Conservation (phyloP, 257 asterid species). For the Penstemon eatonii region DNA sequence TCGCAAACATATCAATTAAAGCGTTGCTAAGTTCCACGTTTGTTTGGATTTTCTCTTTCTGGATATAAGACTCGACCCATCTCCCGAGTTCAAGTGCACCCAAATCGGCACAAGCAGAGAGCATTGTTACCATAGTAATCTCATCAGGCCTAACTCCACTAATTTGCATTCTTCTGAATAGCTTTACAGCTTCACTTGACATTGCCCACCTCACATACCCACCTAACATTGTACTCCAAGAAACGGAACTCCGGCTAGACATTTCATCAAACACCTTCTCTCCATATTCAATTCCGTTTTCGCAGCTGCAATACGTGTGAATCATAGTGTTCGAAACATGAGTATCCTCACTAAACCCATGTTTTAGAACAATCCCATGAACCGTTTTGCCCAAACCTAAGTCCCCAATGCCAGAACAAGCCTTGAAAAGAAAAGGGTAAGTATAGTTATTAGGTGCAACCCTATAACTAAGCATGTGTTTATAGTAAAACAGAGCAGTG, state of each 20-base stretch:
- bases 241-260: constrained; percentile 43
- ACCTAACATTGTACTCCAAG: constrained; percentile 77
- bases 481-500: constrained; percentile 43
- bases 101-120: constrained; percentile 72
- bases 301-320: constrained; percentile 62
- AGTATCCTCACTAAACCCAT: constrained; percentile 51
- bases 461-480: constrained; percentile 44
- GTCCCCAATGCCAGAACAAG: constrained; percentile 69
- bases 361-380: constrained; percentile 57
- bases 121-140: constrained; percentile 62
- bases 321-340: constrained; percentile 65
- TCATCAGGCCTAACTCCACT: constrained; percentile 62
- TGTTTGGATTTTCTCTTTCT: constrained; percentile 52
- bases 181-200: constrained; percentile 51
- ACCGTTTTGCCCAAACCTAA: constrained; percentile 46
- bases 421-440: constrained; percentile 77
- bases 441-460: constrained; percentile 69
- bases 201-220: constrained; percentile 67
- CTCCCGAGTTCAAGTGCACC: constrained; percentile 80
- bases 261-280: constrained; percentile 68
- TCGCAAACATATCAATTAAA: constrained; percentile 74
- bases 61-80: constrained; percentile 61
- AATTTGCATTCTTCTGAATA: constrained; percentile 67
- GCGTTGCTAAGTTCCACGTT: constrained; percentile 58
- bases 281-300: constrained; percentile 48